Base-by-base conservation (phyloP, 148 eudicot genomes). In the Rhododendron molle region DNA sequence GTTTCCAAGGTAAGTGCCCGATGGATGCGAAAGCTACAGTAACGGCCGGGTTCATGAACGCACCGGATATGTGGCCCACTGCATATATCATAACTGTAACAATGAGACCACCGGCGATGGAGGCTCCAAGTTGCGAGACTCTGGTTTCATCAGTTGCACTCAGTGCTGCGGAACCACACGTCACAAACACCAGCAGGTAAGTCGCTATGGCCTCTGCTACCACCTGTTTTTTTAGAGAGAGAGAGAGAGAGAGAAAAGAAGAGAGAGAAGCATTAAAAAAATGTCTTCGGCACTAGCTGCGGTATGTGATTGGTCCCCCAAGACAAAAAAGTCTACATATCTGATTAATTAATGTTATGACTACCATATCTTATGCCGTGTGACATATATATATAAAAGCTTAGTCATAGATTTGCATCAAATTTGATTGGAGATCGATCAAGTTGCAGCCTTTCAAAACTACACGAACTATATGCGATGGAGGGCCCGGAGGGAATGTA, bases 11-110 rank as follows among this genome's bases (percentile, higher is more conserved):
- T 21, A 94, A 92, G 76, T 89, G 95, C 21, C 93, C 47, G 10
- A 90, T 86, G 40, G 94, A 90, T 21, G 98, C 93, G 38, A 94
- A 93, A 65, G 94, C 98, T 0, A 94, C 81, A 54, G 98, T 94
- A 78, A 94, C 94, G 43, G 95, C 98, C 0, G 98, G 94, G 90
- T 94, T 94, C 98, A 94, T 94, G 81, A 93, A 95, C 8, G 94
- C 98, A 28, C 98, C 98, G 6, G 98, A 94, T 73, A 94, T 89
- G 85, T 94, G 98, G 2, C 98, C 95, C 16, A 94, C 98, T 0
- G 94, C 93, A 49, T 93, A 94, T 7, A 94, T 94, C 98, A 94
- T 94, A 1, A 92, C 95, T 2, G 93, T 93, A 9, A 94, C 98
- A 9, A 94, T 88, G 30, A 94, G 92, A 2, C 98, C 98, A 20